Conservation (phyloP, 2,329 filamentous ascomycete genomes). For the Fusarium coicis region DNA sequence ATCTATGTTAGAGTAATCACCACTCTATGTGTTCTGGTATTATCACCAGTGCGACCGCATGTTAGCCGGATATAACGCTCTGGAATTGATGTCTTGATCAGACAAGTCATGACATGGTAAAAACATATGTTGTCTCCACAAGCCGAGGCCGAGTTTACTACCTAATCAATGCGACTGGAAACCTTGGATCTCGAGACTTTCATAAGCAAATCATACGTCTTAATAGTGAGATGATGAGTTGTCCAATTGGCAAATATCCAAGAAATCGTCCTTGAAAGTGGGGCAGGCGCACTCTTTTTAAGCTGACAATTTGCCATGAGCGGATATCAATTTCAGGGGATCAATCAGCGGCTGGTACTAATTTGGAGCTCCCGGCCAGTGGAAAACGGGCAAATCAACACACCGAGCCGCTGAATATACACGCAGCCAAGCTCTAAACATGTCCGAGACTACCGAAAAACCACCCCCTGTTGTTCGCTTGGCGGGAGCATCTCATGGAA, state of each 20-base stretch:
- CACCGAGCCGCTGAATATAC: slow-evolving; percentile 1
- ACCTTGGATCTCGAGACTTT: slow-evolving; percentile 18
- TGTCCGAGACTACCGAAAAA: slow-evolving; percentile 42
- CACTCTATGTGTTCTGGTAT: neutral
- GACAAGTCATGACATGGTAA: slow-evolving; percentile 14
- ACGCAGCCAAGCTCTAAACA: slow-evolving; percentile 27
- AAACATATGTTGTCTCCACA: slow-evolving; percentile 4
- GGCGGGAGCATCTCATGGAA: slow-evolving; percentile 39
- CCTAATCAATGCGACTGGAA: neutral
- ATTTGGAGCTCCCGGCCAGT: neutral
- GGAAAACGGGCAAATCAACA: slow-evolving; percentile 1
- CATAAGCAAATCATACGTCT: slow-evolving; percentile 38
- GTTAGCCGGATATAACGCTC: neutral
- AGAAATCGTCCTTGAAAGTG: slow-evolving; percentile 39
- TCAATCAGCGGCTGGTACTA: slow-evolving; percentile 19
- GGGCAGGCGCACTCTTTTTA: slow-evolving; percentile 24
- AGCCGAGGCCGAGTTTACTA: neutral
- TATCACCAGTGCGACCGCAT: slow-evolving; percentile 2
- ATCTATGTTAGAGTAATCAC: neutral
- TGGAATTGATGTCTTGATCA: neutral
- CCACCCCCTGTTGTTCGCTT: slow-evolving; percentile 36
- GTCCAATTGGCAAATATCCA: slow-evolving; percentile 32
- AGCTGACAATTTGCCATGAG: slow-evolving; percentile 43
- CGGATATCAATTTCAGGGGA: slow-evolving; percentile 32
- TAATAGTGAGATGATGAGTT: slow-evolving; percentile 10